Evolutionary conservation across 441 rosid genomes (phyloP).

Genomic region (Melastoma candidum): DNA sequence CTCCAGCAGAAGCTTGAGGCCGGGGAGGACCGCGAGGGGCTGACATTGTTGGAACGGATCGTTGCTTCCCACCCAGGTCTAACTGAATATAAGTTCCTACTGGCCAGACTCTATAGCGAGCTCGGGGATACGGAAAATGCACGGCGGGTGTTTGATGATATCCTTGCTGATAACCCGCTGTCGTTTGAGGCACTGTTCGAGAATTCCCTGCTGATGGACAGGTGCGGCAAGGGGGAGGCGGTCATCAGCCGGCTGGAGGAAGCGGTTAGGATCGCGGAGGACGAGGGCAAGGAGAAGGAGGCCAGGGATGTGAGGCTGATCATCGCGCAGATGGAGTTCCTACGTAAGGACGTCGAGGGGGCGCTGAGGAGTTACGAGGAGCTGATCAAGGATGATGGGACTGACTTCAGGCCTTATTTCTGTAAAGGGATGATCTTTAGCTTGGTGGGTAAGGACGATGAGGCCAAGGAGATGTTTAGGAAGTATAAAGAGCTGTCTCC

Average conservation of each 20-base stretch:
- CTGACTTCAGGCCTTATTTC: slow-evolving; percentile 74
- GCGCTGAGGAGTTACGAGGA: slow-evolving; percentile 68
- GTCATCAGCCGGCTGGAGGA: slow-evolving; percentile 60
- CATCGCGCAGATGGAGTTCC: slow-evolving; percentile 74
- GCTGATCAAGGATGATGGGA: slow-evolving; percentile 60
- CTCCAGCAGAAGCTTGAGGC: slow-evolving; percentile 66
- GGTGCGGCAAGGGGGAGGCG: slow-evolving; percentile 64
- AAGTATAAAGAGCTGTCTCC: slow-evolving; percentile 76
- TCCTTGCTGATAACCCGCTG: slow-evolving; percentile 52
- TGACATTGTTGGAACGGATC: slow-evolving; percentile 35
- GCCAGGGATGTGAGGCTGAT: slow-evolving; percentile 72
- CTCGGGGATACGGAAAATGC: slow-evolving; percentile 54
- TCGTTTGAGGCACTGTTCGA: slow-evolving; percentile 83
- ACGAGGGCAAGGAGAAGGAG: slow-evolving; percentile 53
- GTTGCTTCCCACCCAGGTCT: slow-evolving; percentile 50
- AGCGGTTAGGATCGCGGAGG: slow-evolving; percentile 51
- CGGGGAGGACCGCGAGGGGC: slow-evolving; percentile 67
- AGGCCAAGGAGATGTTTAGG: slow-evolving; percentile 71
- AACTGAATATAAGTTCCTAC: slow-evolving; percentile 67
- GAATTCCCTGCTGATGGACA: slow-evolving; percentile 83
- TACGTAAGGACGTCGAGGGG: slow-evolving; percentile 79
- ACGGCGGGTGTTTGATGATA: slow-evolving; percentile 78
- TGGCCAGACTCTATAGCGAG: slow-evolving; percentile 49
- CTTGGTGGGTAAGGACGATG: slow-evolving; percentile 60
- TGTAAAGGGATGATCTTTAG: slow-evolving; percentile 83